Base-by-base conservation (phyloP, 2,329 filamentous ascomycete species). In the Elsinoe necatrix region DNA sequence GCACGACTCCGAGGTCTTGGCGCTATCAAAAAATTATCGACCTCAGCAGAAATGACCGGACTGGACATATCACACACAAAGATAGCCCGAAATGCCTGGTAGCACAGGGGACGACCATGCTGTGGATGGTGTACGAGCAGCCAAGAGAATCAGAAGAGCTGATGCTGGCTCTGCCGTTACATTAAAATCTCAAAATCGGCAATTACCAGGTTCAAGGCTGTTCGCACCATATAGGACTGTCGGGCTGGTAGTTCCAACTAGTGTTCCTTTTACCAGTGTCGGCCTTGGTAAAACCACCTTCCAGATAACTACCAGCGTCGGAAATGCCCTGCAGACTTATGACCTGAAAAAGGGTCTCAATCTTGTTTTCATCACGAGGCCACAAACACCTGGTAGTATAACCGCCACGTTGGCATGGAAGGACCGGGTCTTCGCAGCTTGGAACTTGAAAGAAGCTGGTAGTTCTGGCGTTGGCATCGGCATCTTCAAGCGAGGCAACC, bases 211-310 rank as follows among this genome's bases (percentile, higher is more conserved):
- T 51, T 95, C 91, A 9, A 82, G 83, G 68, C 89, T 97, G 63
- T 97, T 98, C 76, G 87, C 91, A 65, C 92, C 93, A 1, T 97
- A 92, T 74, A 78, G 93, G 89, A 96, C 92, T 47, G 81, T 98
- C 62, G 93, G 93, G 14, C 79, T 98, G 29, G 89, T 98, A 1
- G 96, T 93, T 4, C 89, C 93, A 0, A 96, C 92, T 1, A 74
- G 78, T 50, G 89, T 96, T 0, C 92, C 93, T 0, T 97, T 98
- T 68, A 91, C 92, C 1, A 86, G 87, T 4, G 80, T 95, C 29
- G 87, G 92, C 0, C 78, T 95, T 14, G 93, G 93, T 58, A 95
- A 95, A 73, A 92, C 89, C 0, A 95, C 90, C 2, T 98, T 95
- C 68, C 93, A 98, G 70, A 89, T 98, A 71, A 97, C 93, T 31